Evolutionary conservation across 2,329 filamentous ascomycete genomes (phyloP).

Genomic region (Tolypocladium ovalisporum): DNA sequence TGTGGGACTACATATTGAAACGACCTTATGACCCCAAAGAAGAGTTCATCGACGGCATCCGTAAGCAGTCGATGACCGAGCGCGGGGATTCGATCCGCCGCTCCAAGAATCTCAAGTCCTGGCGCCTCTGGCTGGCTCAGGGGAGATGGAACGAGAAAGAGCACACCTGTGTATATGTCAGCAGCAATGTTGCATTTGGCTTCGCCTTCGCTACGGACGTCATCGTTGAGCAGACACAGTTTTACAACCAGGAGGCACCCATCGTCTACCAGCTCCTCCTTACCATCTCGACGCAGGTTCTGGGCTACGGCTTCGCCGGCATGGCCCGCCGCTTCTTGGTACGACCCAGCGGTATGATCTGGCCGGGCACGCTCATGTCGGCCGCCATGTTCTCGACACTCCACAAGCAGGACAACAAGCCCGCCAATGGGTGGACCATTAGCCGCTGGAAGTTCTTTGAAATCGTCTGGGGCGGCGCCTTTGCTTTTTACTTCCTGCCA

Average conservation of each 20-base stretch:
- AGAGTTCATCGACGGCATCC: conserved; percentile 38
- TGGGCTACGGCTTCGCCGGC: conserved; percentile 80
- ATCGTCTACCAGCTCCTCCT: conserved; percentile 73
- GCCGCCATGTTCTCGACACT: conserved; percentile 82
- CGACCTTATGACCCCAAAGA: conserved; percentile 41
- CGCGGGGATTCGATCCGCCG: conserved; percentile 8
- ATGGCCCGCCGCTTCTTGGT: conserved; percentile 73
- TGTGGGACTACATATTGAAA: conserved; percentile 69
- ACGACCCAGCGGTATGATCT: conserved; percentile 80
- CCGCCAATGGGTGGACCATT: conserved; percentile 72
- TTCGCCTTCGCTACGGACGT: conserved; percentile 86
- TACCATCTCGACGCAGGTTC: conserved; percentile 74
- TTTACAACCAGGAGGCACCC: conserved; percentile 72
- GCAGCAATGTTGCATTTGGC: conserved; percentile 81
- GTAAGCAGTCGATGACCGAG: conserved; percentile 10
- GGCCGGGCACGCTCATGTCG: conserved; percentile 80
- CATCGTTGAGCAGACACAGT: conserved; percentile 81
- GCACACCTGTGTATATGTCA: conserved; percentile 80
- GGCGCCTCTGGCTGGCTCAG: conserved; percentile 67
- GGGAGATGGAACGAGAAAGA: conserved; percentile 83
- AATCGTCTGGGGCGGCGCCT: conserved; percentile 57
- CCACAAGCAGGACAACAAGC: conserved; percentile 74
- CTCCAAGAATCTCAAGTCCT: conserved; percentile 23
- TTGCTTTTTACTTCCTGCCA: conserved; percentile 76
- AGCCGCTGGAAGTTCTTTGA: conserved; percentile 80